Evolutionary conservation across 2,329 filamentous ascomycete genomes (phyloP), one percentile per base, ranked within the genome.

Genomic region (Alternaria viburni): DNA sequence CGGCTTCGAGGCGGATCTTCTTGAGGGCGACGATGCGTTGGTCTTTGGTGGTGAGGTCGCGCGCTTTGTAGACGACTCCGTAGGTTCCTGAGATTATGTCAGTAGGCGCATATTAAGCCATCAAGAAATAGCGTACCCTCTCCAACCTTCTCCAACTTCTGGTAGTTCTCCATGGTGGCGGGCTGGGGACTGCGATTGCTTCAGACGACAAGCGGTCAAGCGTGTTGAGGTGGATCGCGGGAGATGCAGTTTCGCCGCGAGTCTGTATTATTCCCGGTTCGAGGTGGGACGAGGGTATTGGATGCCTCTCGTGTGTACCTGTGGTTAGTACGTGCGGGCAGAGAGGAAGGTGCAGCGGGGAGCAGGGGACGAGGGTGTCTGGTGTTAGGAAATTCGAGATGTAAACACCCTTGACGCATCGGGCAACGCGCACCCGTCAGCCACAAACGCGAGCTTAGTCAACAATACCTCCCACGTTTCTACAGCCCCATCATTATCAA

Each of bases 141-240:
- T 81, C 93, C 93, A 76, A 97, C 93, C 86, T 97, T 97, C 85
- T 97, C 93, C 77, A 97, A 88, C 84, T 96, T 96, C 83, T 97
- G 92, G 81, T 97, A 97, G 83, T 97, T 96, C 82, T 97, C 93
- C 93, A 97, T 97, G 70, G 65, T 80, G 58, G 61, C 50, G 54
- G 54, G 54, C 23, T 63, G 51, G 19, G 49, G 52, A 57, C 62
- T 60, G 66, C 54, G 62, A 56, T 58, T 64, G 60, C 44, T 66
- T 68, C 57, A 66, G 68, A 64, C 55, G 69, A 67, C 54, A 72
- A 59, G 70, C 70, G 71, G 71, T 71, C 59, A 63, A 57, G 66
- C 57, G 61, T 62, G 41, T 55, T 65, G 47, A 45, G 49, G 21
- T 52, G 46, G 19, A 19, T 43, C 15, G 13, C 41, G 19, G 45